Evolutionary conservation across 176 grass and related monocot species (phyloP).

Genomic region (Pontederia paniculata): DNA sequence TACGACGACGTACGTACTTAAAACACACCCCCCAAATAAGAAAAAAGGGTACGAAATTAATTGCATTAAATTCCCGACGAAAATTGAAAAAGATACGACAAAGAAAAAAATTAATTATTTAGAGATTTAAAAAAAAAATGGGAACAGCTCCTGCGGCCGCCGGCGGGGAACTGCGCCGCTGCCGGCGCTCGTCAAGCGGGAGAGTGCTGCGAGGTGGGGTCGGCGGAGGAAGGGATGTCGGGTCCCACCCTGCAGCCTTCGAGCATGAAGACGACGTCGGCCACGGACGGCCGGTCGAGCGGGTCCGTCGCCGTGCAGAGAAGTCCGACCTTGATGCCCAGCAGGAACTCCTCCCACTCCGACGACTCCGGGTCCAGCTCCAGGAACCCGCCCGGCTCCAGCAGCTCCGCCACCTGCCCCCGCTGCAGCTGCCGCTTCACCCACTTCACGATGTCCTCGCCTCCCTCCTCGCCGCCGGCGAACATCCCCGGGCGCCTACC

Average conservation of each 20-base stretch:
- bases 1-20: no score
- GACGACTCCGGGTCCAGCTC: slow-evolving; percentile 93
- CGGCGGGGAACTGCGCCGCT: no score
- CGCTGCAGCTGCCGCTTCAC: slow-evolving; percentile 92
- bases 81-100: no score
- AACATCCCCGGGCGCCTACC: slow-evolving; percentile 87
- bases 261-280: slow-evolving; percentile 98
- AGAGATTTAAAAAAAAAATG: no score
- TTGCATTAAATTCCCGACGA: no score
- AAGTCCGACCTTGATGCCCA: slow-evolving; percentile 92
- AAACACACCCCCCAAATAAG: no score
- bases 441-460: slow-evolving; percentile 99
- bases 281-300: slow-evolving; percentile 75
- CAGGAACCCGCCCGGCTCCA: slow-evolving; percentile 81
- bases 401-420: slow-evolving; percentile 68
- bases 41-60: no score
- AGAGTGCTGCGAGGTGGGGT: slow-evolving; percentile 85
- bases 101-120: no score
- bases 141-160: no score
- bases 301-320: slow-evolving; percentile 85
- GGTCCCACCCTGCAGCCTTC: slow-evolving; percentile 95
- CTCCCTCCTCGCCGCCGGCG: slow-evolving; percentile 83
- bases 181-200: slow-evolving; percentile 41
- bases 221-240: slow-evolving; percentile 84
- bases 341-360: slow-evolving; percentile 97